phyloP scores from a whole-genome alignment of 1,139 yeast species.

The Protomyces pachydermus region DNA sequence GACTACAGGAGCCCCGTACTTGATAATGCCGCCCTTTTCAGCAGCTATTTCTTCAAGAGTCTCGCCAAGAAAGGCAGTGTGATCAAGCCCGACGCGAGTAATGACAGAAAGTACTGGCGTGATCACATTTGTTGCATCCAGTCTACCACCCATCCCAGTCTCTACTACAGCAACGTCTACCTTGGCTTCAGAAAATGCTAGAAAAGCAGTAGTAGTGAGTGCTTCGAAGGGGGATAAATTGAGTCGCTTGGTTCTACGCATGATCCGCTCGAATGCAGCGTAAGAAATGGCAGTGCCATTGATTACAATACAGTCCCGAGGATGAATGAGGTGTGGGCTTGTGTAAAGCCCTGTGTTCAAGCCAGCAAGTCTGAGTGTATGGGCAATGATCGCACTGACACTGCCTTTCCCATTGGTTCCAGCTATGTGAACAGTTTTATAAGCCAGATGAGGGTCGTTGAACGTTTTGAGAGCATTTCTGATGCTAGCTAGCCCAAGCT shows the following conservation, averaged over 20 bases:
- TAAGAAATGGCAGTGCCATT: conserved; percentile 52
- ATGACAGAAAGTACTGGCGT: conserved; percentile 85
- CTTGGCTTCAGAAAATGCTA: conserved; percentile 77
- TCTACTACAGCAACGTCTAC: conserved; percentile 92
- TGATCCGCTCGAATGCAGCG: conserved; percentile 73
- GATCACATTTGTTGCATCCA: conserved; percentile 87
- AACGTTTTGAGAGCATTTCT: conserved; percentile 10
- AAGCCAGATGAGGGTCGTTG: conserved; percentile 27
- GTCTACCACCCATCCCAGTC: conserved; percentile 97
- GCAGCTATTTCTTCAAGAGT: conserved; percentile 88
- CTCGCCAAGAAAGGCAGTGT: conserved; percentile 78
- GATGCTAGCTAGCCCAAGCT: conserved; percentile 29
- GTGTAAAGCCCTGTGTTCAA: conserved; percentile 83
- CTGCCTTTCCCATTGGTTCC: conserved; percentile 99
- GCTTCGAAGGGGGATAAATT: conserved; percentile 52
- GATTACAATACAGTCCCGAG: conserved; percentile 83
- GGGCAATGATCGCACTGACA: conserved; percentile 88
- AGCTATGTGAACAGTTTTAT: conserved; percentile 75
- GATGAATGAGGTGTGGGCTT: conserved; percentile 90
- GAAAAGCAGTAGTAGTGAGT: conserved; percentile 82
- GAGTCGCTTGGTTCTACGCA: conserved; percentile 80
- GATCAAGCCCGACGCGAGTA: conserved; percentile 85
- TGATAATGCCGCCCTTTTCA: conserved; percentile 94
- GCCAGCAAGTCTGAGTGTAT: conserved; percentile 55
- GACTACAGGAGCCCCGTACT: conserved; percentile 60